phyloP scores from a whole-genome alignment of 257 asterid genomes.

The Przewalskia tangutica region DNA sequence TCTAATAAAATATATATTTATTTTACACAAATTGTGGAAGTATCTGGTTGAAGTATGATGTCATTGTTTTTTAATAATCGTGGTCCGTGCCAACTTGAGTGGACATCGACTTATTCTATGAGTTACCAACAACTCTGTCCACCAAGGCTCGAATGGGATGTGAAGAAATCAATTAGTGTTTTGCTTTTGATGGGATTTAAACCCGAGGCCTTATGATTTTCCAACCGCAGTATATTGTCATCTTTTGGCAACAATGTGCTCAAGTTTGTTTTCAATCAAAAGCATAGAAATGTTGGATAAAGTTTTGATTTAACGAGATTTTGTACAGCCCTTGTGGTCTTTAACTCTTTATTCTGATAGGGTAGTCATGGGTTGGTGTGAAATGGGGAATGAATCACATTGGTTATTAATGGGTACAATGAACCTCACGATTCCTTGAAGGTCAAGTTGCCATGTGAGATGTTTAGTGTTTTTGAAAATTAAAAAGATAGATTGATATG shows the following conservation, averaged over 20 bases:
- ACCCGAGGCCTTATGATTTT: too few species aligned
- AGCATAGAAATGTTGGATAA: neutral
- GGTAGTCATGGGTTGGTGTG: neutral
- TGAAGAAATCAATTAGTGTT: too few species aligned
- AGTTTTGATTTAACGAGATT: neutral
- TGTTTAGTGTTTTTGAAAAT: neutral
- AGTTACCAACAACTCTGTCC: too few species aligned
- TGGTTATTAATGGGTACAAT: neutral
- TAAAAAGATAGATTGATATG: neutral
- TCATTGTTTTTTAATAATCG: neutral
- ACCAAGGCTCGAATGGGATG: too few species aligned
- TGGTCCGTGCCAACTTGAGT: neutral
- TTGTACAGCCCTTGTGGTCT: neutral
- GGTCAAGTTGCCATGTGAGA: neutral
- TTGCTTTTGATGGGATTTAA: too few species aligned
- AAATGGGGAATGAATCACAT: neutral
- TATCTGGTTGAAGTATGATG: neutral
- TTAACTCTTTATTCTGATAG: neutral
- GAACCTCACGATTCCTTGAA: neutral
- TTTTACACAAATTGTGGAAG: neutral
- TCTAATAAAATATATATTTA: neutral
- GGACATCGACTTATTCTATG: too few species aligned
- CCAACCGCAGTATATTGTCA: too few species aligned
- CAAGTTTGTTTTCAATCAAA: neutral
- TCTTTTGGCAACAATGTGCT: neutral